A percentile compares a stretch with the other conserved stretches of the same genome.
Conservation (phyloP, 129 eudicot genomes). For the Apium graveolens region DNA sequence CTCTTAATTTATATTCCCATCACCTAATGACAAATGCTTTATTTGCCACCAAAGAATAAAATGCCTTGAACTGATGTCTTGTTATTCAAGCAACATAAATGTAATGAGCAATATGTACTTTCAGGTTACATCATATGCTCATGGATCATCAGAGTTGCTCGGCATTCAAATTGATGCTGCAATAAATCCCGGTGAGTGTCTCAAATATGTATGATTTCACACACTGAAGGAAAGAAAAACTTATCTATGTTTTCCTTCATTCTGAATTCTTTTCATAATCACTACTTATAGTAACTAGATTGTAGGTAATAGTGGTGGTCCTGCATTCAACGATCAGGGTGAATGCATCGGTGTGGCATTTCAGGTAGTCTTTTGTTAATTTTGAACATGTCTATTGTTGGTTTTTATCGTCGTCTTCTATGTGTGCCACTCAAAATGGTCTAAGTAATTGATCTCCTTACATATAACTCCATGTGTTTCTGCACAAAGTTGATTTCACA, state of each 20-base stretch:
- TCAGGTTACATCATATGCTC: constrained; percentile 97
- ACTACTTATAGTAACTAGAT: constrained; percentile 30
- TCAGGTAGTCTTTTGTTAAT: constrained; percentile 56
- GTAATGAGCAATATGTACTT: not conserved
- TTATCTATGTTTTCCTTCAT: not conserved
- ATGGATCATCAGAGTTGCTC: constrained; percentile 84
- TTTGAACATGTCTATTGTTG: constrained; percentile 1
- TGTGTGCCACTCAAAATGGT: not conserved
- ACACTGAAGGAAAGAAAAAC: not conserved
- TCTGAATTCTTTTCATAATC: constrained; percentile 14
- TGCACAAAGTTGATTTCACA: not conserved
- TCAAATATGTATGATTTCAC: constrained; percentile 1
- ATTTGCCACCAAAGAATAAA: not conserved
- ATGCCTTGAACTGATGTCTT: not conserved
- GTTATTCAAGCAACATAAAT: not conserved
- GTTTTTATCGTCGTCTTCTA: not conserved
- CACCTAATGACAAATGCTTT: not conserved
- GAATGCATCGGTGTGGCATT: constrained; percentile 98
- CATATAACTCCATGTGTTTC: constrained; percentile 1
- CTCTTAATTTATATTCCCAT: not conserved
- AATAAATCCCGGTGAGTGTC: constrained; percentile 74
- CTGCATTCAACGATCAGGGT: constrained; percentile 95
- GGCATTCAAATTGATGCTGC: constrained; percentile 99
- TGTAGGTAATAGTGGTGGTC: constrained; percentile 98
- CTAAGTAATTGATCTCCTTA: not conserved